These are phyloP conservation scores for Saccharomycopsis babjevae DNA, from an alignment of 805 yeast species.

Conservation along the genomic window DNA sequence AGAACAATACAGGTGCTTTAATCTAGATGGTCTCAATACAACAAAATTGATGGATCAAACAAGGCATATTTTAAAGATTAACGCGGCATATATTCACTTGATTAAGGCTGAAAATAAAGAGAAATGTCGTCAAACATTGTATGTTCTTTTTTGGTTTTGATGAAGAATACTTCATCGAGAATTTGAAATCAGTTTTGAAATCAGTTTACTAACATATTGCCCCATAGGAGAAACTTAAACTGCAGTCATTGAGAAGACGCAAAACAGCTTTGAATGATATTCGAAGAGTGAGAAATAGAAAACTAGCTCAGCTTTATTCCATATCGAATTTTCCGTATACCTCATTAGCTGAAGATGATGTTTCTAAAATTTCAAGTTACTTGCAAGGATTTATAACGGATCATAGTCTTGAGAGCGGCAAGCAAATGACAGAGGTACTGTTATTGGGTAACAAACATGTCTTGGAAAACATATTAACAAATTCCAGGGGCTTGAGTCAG, in stretches of 20 bases:
- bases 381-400: constrained; percentile 37
- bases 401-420: constrained; percentile 42
- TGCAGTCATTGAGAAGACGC: constrained; percentile 16
- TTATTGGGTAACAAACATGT: constrained; percentile 18
- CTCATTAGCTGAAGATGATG: constrained; percentile 32
- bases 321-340: constrained; percentile 41
- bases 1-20: too few relatives aligned
- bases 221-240: constrained; percentile 13
- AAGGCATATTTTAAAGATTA: neutral
- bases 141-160: neutral
- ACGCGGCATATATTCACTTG: neutral
- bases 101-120: neutral
- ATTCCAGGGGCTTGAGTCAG: neutral
- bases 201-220: neutral
- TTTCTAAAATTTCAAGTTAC: constrained; percentile 31
- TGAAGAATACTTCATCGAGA: too few relatives aligned
- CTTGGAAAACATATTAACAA: neutral
- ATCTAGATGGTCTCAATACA: too few relatives aligned
- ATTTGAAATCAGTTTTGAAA: too few relatives aligned
- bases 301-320: constrained; percentile 52
- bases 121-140: neutral
- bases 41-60: neutral
- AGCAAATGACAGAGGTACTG: constrained; percentile 27
- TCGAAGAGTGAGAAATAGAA: constrained; percentile 43
- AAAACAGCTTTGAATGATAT: constrained; percentile 24